Evolutionary conservation across 495 filamentous ascomycete species (phyloP).

Genomic region (Neurospora tetraspora): DNA sequence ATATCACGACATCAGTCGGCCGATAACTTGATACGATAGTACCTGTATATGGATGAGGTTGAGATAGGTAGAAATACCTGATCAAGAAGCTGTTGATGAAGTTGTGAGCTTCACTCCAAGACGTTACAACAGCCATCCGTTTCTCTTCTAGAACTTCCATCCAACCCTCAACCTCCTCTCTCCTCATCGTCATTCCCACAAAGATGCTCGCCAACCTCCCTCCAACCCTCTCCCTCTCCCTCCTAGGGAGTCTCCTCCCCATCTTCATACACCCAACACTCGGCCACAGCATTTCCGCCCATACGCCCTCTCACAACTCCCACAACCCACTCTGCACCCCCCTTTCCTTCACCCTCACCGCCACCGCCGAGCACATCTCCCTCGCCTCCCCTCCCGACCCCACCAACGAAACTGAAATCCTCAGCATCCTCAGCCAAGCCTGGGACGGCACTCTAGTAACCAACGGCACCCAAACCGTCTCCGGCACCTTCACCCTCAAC

Average conservation of each 20-base stretch:
- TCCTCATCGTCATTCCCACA: background rate
- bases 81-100: background rate
- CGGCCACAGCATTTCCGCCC: background rate
- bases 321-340: background rate
- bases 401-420: background rate
- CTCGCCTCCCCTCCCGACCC: slow-evolving; percentile 3
- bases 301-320: background rate
- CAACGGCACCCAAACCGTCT: slow-evolving; percentile 1
- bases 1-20: background rate
- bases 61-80: background rate
- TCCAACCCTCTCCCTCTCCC: background rate
- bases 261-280: background rate
- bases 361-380: background rate
- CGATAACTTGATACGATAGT: background rate
- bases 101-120: background rate
- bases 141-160: background rate
- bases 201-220: background rate
- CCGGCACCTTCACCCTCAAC: slow-evolving; percentile 4
- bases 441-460: background rate
- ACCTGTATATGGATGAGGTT: background rate
- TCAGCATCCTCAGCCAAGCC: background rate
- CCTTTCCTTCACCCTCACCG: slow-evolving; percentile 3
- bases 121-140: background rate
- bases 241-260: background rate
- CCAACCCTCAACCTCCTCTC: background rate